Base-by-base conservation (phyloP, 2,329 filamentous ascomycete species). In the Neopestalotiopsis sp. region DNA sequence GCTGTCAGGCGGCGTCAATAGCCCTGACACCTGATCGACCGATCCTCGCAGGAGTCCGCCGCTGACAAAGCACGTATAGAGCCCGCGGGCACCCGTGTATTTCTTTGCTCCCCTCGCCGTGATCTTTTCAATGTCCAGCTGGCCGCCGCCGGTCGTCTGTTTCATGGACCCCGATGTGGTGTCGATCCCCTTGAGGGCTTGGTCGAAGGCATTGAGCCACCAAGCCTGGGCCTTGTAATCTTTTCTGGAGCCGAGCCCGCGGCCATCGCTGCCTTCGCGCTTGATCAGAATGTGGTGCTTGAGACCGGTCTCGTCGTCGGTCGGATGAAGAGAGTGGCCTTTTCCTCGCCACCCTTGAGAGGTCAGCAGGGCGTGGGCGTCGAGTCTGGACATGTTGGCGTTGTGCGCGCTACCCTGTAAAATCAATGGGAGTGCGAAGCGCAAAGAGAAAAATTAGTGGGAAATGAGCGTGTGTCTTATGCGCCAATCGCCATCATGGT, bases 121-220 rank as follows among this genome's bases (percentile, higher is more conserved):
- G 68, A 91, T 84, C 72, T 85, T 85, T 74, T 90, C 75, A 42
- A 79, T 56, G 32, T 69, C 86, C 65, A 90, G 81, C 70, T 86
- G 84, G 70, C 87, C 83, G 63, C 82, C 78, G 68, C 85, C 83
- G 71, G 88, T 79, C 69, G 88, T 87, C 84, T 91, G 82, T 73
- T 87, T 81, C 68, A 89, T 83, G 73, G 84, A 82, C 66, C 89
- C 86, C 73, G 88, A 81, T 72, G 85, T 85, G 30, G 86, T 85
- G 77, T 93, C 92, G 66, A 97, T 86, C 4, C 91, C 92, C 80
- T 96, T 92, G 72, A 98, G 84, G 68, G 95, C 94, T 78, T 94
- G 91, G 81, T 98, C 95, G 74, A 97, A 98, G 12, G 96, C 96
- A 69, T 94, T 92, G 81, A 97, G 87, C 96, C 96, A 99, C 96